A percentile compares a stretch with the other conserved stretches of the same genome.
Conservation (phyloP, 768 basidiomycete genomes). For the Exidia glandulosa region DNA sequence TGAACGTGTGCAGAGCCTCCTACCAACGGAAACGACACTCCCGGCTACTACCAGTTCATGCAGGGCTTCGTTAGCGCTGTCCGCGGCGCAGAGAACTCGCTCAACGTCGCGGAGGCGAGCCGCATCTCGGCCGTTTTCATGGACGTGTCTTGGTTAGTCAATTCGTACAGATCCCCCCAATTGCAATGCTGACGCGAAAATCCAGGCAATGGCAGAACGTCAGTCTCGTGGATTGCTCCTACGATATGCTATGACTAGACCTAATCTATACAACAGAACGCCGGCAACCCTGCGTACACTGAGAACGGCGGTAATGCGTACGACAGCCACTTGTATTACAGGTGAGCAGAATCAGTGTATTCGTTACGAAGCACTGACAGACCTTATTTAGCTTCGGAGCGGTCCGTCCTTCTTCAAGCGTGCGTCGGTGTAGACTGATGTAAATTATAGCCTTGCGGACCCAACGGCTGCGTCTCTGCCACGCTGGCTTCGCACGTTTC, state of each 20-base stretch:
- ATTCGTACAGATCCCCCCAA: neutral
- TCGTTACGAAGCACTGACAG: neutral
- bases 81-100: neutral
- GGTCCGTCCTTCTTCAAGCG: neutral
- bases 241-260: too few relatives aligned
- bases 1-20: neutral
- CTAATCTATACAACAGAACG: too few relatives aligned
- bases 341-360: neutral
- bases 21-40: neutral
- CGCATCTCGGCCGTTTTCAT: neutral
- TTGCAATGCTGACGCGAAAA: neutral
- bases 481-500: neutral
- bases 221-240: neutral
- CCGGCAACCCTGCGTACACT: neutral
- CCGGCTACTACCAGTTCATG: neutral
- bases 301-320: neutral
- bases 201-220: neutral
- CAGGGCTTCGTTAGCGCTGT: neutral
- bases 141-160: neutral
- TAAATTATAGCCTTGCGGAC: neutral
- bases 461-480: neutral
- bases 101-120: neutral
- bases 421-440: neutral
- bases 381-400: neutral
- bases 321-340: neutral